Evolutionary conservation across 23 red algal genomes (phyloP).

Genomic region (Agarophyton chilense): DNA sequence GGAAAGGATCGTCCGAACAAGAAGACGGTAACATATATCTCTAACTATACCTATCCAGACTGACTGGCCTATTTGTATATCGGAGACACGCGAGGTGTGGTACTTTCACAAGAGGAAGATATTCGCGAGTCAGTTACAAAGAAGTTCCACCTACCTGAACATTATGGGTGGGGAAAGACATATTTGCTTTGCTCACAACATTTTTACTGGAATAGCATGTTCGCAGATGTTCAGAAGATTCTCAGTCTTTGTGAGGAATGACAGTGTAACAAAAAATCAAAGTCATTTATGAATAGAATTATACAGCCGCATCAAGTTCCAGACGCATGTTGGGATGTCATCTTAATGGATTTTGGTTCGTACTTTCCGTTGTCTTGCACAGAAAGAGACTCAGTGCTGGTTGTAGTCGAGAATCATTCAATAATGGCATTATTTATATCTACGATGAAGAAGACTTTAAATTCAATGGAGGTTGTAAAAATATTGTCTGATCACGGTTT

Average conservation of each 20-base stretch:
- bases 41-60: constrained; percentile 25
- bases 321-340: constrained; percentile 18
- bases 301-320: constrained; percentile 33
- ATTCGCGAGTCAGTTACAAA: background rate
- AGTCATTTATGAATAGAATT: background rate
- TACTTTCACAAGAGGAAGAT: background rate
- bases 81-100: background rate
- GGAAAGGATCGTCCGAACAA: background rate
- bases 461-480: constrained; percentile 4
- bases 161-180: constrained; percentile 26
- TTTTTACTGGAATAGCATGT: constrained; percentile 34
- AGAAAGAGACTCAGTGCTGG: constrained; percentile 34
- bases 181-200: constrained; percentile 31
- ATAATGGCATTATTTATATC: constrained; percentile 30
- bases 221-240: constrained; percentile 13
- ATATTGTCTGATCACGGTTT: background rate
- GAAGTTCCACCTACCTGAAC: constrained; percentile 21
- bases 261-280: constrained; percentile 12
- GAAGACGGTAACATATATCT: constrained; percentile 12
- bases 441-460: constrained; percentile 29
- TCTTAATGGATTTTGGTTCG: constrained; percentile 38
- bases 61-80: background rate
- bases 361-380: background rate
- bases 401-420: constrained; percentile 46
- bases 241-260: background rate